Evolutionary conservation across 768 basidiomycete species (phyloP).

Genomic region (Tricholoma bakamatsutake): DNA sequence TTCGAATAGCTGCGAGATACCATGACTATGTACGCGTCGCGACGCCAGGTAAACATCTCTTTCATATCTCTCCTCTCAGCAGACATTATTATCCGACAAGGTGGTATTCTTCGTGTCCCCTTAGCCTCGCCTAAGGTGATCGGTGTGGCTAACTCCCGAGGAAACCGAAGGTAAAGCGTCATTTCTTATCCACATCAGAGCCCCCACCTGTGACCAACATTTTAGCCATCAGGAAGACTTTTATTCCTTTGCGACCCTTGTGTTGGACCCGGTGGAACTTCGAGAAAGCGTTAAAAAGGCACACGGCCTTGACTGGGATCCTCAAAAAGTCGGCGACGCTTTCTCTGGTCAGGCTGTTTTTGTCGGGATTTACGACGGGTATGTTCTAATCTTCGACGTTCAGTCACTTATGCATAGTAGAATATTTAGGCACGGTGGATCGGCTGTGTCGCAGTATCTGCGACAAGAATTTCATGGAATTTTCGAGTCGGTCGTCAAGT

Average conservation of each 20-base stretch:
- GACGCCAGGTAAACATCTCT: constrained; percentile 24
- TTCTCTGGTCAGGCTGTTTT: constrained; percentile 76
- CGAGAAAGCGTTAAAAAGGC: constrained; percentile 54
- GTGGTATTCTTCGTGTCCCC: constrained; percentile 62
- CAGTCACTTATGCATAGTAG: constrained; percentile 2
- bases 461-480: constrained; percentile 81
- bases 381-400: constrained; percentile 15
- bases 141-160: constrained; percentile 69
- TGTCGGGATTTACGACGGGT: constrained; percentile 93
- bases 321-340: constrained; percentile 42
- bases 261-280: constrained; percentile 72
- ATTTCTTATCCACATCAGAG: not conserved
- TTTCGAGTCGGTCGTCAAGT: constrained; percentile 73
- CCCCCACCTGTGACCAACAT: constrained; percentile 8
- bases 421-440: constrained; percentile 75
- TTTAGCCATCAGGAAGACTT: constrained; percentile 88
- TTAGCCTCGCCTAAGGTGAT: constrained; percentile 73
- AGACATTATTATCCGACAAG: constrained; percentile 24
- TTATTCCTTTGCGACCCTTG: constrained; percentile 68
- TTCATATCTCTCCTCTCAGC: not conserved
- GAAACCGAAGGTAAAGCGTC: constrained; percentile 55
- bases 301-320: constrained; percentile 70
- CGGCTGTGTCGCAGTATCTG: constrained; percentile 82
- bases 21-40: constrained; percentile 69
- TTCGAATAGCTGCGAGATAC: constrained; percentile 31